Conservation (phyloP, 2,329 filamentous ascomycete genomes). For the Madurella fahalii region DNA sequence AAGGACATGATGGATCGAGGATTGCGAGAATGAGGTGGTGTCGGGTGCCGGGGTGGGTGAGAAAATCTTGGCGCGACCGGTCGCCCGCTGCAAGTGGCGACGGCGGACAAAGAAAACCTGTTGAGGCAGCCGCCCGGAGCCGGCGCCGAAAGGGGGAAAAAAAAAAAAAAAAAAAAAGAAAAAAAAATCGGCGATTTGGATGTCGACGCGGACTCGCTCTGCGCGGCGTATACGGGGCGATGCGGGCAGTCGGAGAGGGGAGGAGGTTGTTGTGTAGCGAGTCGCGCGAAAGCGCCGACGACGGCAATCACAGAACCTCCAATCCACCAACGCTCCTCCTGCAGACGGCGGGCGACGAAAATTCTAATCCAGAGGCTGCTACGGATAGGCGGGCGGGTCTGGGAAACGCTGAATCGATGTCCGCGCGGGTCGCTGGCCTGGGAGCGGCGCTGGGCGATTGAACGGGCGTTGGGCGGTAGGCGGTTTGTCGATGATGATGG, state of each 20-base stretch:
- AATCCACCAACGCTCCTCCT: conserved; percentile 24
- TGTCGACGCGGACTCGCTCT: neutral
- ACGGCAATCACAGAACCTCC: conserved; percentile 23
- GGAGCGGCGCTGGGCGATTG: conserved; percentile 25
- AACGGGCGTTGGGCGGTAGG: conserved; percentile 16
- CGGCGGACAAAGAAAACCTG: conserved; percentile 21
- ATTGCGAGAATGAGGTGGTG: conserved; percentile 18
- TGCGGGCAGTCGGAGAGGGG: conserved; percentile 15
- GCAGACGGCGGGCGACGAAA: conserved; percentile 19
- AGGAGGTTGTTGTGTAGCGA: conserved; percentile 22
- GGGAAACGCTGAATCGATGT: conserved; percentile 11
- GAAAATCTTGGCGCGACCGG: conserved; percentile 20
- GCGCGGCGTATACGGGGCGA: neutral
- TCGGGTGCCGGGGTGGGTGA: conserved; percentile 33
- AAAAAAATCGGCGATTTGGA: conserved; percentile 3
- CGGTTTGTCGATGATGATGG: conserved; percentile 25
- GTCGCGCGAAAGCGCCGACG: conserved; percentile 26
- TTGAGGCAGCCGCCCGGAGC: neutral
- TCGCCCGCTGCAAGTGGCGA: conserved; percentile 18
- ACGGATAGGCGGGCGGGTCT: neutral
- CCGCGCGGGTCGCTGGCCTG: conserved; percentile 21
- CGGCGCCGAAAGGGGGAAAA: no score
- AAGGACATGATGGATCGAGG: conserved; percentile 53
- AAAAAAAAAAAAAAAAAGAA: no score
- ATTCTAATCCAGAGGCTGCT: conserved; percentile 11